Evolutionary conservation across 2,329 filamentous ascomycete genomes (phyloP), one percentile per base, ranked within the genome.

Genomic region (Fusarium sambucinum): DNA sequence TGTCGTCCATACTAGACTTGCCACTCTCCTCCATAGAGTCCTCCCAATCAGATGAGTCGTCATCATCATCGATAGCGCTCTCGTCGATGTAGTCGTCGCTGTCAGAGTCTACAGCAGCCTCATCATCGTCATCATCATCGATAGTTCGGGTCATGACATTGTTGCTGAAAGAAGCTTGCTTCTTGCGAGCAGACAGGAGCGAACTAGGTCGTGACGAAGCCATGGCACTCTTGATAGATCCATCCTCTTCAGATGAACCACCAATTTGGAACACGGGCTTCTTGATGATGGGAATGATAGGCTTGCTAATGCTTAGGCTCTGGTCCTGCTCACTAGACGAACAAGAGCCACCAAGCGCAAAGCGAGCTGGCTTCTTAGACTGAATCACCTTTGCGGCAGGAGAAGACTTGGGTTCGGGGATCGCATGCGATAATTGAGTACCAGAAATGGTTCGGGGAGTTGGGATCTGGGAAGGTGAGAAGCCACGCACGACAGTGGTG

Each of bases 141-240:
- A 92, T 90, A 10, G 88, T 90, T 60, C 88, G 86, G 17, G 89
- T 90, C 40, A 87, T 85, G 46, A 95, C 86, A 68, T 94, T 88
- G 73, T 92, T 90, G 80, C 89, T 91, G 78, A 97, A 96, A 0
- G 93, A 94, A 1, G 93, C 87, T 60, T 90, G 88, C 84, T 97
- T 97, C 82, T 91, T 93, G 74, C 80, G 83, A 14, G 76, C 76
- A 5, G 71, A 77, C 21, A 83, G 77, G 19, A 82, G 75, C 3
- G 81, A 79, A 60, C 78, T 77, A 16, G 80, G 78, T 45, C 81
- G 79, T 71, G 82, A 77, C 60, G 84, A 78, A 74, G 83, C 73
- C 74, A 87, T 75, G 2, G 83, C 80, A 63, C 83, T 85, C 80
- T 83, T 84, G 69, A 93, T 86, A 0, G 93, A 96, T 77, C 90